These are phyloP conservation scores for Backusella tarrabulga DNA, from an alignment of 192 early-diverging fungal genomes.

Conservation along the genomic window DNA sequence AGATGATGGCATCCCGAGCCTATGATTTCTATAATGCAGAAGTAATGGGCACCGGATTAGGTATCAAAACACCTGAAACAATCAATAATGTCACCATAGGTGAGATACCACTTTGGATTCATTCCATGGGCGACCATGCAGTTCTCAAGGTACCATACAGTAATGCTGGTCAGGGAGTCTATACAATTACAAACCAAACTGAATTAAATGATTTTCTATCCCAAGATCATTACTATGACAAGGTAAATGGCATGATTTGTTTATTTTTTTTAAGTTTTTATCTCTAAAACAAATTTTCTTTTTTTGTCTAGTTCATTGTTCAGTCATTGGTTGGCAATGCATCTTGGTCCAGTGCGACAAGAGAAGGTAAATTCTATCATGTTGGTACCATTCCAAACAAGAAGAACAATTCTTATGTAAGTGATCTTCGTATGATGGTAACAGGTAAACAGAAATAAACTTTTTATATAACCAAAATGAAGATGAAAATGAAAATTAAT, in stretches of 20 bases:
- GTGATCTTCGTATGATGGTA: conserved; percentile 86
- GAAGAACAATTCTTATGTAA: conserved; percentile 83
- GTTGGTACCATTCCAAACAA: conserved; percentile 91
- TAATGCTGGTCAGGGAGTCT: conserved; percentile 88
- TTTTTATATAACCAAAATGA: neutral
- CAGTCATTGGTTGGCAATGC: conserved; percentile 87
- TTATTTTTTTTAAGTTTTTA: neutral
- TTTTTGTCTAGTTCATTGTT: conserved; percentile 67
- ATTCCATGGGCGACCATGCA: conserved; percentile 84
- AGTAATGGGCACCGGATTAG: conserved; percentile 64
- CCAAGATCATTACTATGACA: conserved; percentile 81
- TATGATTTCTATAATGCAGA: conserved; percentile 87
- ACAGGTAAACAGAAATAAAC: conserved; percentile 47
- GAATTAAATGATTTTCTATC: conserved; percentile 77
- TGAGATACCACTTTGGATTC: conserved; percentile 81
- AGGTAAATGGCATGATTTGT: conserved; percentile 30
- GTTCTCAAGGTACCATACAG: conserved; percentile 86
- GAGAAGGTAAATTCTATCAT: conserved; percentile 82
- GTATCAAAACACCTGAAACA: conserved; percentile 77
- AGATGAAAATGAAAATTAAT: neutral
- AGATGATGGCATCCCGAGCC: conserved; percentile 86
- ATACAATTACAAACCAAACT: conserved; percentile 78
- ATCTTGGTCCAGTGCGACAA: conserved; percentile 72
- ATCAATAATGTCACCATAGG: conserved; percentile 80
- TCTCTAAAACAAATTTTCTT: neutral